Evolutionary conservation across 495 filamentous ascomycete species (phyloP).

Genomic region (Hypomontagnella submonticulosa): DNA sequence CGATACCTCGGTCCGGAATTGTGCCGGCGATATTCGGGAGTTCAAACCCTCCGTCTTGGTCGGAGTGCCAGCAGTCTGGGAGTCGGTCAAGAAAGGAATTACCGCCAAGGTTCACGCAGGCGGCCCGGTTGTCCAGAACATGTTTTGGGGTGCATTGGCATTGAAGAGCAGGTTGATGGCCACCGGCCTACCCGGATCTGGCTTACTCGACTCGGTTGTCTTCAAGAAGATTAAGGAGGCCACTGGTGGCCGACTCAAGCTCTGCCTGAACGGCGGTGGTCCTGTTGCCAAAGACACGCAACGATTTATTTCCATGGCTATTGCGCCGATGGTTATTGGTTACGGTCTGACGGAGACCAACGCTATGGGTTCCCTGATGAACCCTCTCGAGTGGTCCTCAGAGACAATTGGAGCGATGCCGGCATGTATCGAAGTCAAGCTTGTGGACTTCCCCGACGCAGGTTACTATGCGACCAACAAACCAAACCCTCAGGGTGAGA

Average conservation of each 20-base stretch:
- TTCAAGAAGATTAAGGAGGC: slow-evolving; percentile 95
- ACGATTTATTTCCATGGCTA: slow-evolving; percentile 87
- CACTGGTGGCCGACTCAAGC: slow-evolving; percentile 81
- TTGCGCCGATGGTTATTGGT: slow-evolving; percentile 89
- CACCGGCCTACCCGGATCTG: slow-evolving; percentile 77
- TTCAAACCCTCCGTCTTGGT: slow-evolving; percentile 92
- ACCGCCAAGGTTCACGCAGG: slow-evolving; percentile 83
- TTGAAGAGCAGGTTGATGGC: slow-evolving; percentile 84
- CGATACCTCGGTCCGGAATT: slow-evolving; percentile 89
- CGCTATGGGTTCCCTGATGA: slow-evolving; percentile 93
- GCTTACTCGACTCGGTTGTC: slow-evolving; percentile 78
- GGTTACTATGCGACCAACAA: slow-evolving; percentile 88
- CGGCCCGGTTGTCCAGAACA: slow-evolving; percentile 74
- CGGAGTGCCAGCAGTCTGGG: slow-evolving; percentile 97
- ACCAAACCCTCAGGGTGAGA: slow-evolving; percentile 90
- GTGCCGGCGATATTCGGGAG: slow-evolving; percentile 94
- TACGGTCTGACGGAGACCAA: slow-evolving; percentile 96
- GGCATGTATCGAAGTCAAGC: slow-evolving; percentile 87
- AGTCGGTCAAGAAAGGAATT: slow-evolving; percentile 98
- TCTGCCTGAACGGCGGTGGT: slow-evolving; percentile 88
- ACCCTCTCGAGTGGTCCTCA: slow-evolving; percentile 89
- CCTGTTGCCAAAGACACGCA: slow-evolving; percentile 89
- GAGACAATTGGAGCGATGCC: slow-evolving; percentile 83
- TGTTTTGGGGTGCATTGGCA: slow-evolving; percentile 93
- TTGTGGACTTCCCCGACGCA: slow-evolving; percentile 94